A percentile compares a stretch with the other conserved stretches of the same genome.
phyloP scores from a whole-genome alignment of 805 yeast genomes.

The Myxozyma monticola region DNA sequence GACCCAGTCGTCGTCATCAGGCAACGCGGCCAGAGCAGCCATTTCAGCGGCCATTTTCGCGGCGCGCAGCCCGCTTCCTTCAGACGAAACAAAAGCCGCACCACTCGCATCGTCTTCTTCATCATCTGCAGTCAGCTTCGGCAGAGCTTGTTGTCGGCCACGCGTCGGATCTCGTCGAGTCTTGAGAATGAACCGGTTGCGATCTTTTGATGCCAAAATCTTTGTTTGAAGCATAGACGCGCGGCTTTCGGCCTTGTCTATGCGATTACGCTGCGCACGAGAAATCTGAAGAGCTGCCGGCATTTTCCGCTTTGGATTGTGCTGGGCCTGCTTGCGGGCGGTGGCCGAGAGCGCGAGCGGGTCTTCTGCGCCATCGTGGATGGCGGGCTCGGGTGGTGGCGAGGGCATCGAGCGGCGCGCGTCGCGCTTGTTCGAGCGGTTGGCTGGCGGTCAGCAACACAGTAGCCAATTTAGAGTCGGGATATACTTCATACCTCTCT shows the following conservation, averaged over 20 bases:
- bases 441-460: not conserved
- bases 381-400: conserved; percentile 8
- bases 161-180: not conserved
- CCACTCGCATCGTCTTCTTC: not conserved
- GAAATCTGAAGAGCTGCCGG: conserved; percentile 7
- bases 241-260: conserved; percentile 7
- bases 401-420: conserved; percentile 25
- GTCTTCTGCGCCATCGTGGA: conserved; percentile 16
- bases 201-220: too few species aligned
- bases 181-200: too few species aligned
- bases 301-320: not conserved
- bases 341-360: not conserved
- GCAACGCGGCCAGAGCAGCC: not conserved
- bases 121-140: not conserved
- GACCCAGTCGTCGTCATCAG: conserved; percentile 24
- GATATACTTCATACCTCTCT: conserved; percentile 3
- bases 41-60: not conserved
- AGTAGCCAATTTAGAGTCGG: not conserved
- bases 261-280: conserved; percentile 3
- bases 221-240: conserved; percentile 2
- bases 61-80: too few species aligned
- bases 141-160: not conserved
- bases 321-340: not conserved
- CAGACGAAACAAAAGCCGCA: not conserved
- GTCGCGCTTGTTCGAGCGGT: conserved; percentile 19